A percentile compares a stretch with the other conserved stretches of the same genome.
Conservation (phyloP, 345 rosid species). For the Salix exigua region DNA sequence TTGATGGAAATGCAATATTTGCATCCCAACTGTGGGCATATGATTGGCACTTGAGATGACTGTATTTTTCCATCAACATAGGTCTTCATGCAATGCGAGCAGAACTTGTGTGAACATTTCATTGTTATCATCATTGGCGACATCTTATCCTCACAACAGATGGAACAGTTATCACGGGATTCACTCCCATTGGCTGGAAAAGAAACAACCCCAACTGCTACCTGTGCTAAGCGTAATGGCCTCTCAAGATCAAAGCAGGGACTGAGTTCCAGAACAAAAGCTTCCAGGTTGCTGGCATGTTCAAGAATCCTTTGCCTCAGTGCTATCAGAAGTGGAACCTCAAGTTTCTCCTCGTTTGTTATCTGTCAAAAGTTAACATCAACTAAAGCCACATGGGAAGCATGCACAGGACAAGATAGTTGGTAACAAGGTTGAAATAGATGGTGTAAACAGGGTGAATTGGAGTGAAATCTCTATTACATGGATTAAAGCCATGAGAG, state of each 20-base stretch:
- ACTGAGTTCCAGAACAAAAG: constrained; percentile 60
- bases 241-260: constrained; percentile 52
- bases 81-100: constrained; percentile 91
- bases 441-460: not conserved
- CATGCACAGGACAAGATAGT: not conserved
- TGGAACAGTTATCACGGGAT: constrained; percentile 57
- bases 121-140: constrained; percentile 65
- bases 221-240: constrained; percentile 65
- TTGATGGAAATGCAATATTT: constrained; percentile 54
- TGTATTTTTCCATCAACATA: constrained; percentile 77
- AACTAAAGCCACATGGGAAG: constrained; percentile 2
- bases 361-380: constrained; percentile 46
- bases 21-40: constrained; percentile 87
- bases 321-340: constrained; percentile 63
- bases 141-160: constrained; percentile 87
- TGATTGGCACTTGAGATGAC: constrained; percentile 73
- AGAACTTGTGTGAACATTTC: constrained; percentile 89
- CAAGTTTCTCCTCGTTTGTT: constrained; percentile 50
- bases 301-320: constrained; percentile 71
- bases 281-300: constrained; percentile 54
- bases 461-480: not conserved
- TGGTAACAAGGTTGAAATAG: not conserved
- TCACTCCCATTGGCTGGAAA: constrained; percentile 37
- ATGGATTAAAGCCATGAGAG: not conserved
- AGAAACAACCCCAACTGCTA: constrained; percentile 75